A percentile compares a stretch with the other conserved stretches of the same genome.
phyloP scores from a whole-genome alignment of 108 stramenopile species.

The Cyclotella choctawhatcheeana region DNA sequence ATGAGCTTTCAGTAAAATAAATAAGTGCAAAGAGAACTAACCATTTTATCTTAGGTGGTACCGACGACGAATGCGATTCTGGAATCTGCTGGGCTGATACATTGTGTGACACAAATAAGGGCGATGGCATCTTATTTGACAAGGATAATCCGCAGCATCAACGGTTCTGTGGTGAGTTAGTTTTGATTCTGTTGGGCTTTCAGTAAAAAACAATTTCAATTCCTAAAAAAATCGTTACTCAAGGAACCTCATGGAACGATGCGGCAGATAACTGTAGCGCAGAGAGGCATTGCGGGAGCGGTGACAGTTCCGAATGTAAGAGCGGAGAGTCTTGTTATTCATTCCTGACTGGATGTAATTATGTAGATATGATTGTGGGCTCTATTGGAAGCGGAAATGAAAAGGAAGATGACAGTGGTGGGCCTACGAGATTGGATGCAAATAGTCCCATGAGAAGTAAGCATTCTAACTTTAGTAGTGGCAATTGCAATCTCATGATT shows the following conservation, averaged over 20 bases:
- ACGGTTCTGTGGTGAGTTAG: conserved; percentile 41
- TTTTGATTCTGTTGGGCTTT: too few relatives aligned
- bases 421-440: background rate
- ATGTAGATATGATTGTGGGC: conserved; percentile 32
- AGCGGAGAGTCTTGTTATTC: conserved; percentile 23
- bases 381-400: conserved; percentile 8
- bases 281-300: conserved; percentile 41
- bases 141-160: conserved; percentile 24
- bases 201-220: too few relatives aligned
- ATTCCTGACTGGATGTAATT: conserved; percentile 36
- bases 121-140: conserved; percentile 29
- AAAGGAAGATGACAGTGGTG: background rate
- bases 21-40: too few relatives aligned
- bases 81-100: conserved; percentile 44
- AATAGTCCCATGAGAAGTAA: conserved; percentile 25
- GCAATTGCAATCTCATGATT: too few relatives aligned
- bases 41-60: too few relatives aligned
- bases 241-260: too few relatives aligned
- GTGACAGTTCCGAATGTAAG: conserved; percentile 24
- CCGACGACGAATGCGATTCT: conserved; percentile 34
- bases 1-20: too few relatives aligned
- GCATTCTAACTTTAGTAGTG: too few relatives aligned
- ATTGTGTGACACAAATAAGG: conserved; percentile 22
- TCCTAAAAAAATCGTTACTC: too few relatives aligned
- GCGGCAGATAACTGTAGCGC: conserved; percentile 34